Percentiles rank a stretch among this genome's conserved stretches.
phyloP scores from a whole-genome alignment of 352 stramenopile genomes.

The Phytophthora gonapodyides region DNA sequence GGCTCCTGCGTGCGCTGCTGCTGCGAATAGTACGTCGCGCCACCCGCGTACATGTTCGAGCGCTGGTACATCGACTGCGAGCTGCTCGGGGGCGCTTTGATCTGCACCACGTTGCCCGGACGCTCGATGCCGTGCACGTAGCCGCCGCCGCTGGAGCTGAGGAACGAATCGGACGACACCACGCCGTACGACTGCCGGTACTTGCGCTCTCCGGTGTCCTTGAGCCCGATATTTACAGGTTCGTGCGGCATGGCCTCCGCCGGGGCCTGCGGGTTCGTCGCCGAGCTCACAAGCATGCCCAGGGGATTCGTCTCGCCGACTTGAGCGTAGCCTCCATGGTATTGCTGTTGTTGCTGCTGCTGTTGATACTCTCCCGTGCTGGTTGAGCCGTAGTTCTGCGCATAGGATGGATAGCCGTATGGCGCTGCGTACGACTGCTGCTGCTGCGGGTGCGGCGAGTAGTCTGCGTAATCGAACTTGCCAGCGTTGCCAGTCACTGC shows the following conservation, averaged over 20 bases:
- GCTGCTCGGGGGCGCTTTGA: conserved; percentile 40
- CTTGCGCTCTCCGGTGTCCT: conserved; percentile 47
- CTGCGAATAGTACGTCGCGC: conserved; percentile 33
- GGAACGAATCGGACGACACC: conserved; percentile 37
- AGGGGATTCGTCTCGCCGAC: conserved; percentile 44
- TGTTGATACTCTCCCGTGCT: conserved; percentile 37
- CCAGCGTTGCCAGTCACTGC: conserved; percentile 16
- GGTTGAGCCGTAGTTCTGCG: conserved; percentile 33
- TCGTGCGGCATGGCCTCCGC: conserved; percentile 46
- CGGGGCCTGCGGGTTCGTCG: conserved; percentile 45
- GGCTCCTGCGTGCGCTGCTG: conserved; percentile 36
- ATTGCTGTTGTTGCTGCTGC: conserved; percentile 41
- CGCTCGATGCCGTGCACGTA: conserved; percentile 41
- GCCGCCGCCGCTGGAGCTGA: conserved; percentile 30
- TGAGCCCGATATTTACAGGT: conserved; percentile 42
- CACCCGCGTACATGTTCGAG: conserved; percentile 34
- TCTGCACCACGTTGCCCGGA: conserved; percentile 46
- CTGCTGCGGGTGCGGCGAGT: conserved; percentile 23
- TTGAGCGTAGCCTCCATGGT: conserved; percentile 35
- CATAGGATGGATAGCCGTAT: conserved; percentile 44
- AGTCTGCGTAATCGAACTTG: conserved; percentile 44
- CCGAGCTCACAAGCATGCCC: conserved; percentile 61
- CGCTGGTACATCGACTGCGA: conserved; percentile 44
- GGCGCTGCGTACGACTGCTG: conserved; percentile 39
- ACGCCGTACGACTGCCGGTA: conserved; percentile 41